Evolutionary conservation across 179 eudicot genomes (phyloP).

Genomic region (Spergularia azorica): DNA sequence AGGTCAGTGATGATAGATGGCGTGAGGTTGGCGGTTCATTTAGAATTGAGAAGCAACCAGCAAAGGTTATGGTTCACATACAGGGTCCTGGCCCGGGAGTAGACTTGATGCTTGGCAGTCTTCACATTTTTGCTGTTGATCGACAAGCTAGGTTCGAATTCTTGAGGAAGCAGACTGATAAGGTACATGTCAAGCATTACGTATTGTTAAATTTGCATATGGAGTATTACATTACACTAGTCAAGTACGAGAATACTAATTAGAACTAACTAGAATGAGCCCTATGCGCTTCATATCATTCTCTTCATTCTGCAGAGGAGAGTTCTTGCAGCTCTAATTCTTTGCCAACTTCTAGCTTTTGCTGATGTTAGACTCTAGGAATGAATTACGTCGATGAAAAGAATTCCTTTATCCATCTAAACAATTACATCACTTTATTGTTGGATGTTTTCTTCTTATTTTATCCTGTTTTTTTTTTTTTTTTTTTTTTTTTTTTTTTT

Average conservation of each 20-base stretch:
- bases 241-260: too few relatives aligned
- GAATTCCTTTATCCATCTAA: too few relatives aligned
- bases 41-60: slow-evolving; percentile 73
- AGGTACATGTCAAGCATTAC: slow-evolving; percentile 42
- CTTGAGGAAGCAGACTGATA: slow-evolving; percentile 59
- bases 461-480: background rate
- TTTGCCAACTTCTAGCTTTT: too few relatives aligned
- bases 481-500: background rate
- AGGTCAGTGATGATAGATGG: slow-evolving; percentile 61
- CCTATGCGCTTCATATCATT: too few relatives aligned
- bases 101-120: slow-evolving; percentile 77
- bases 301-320: too few relatives aligned
- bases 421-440: too few relatives aligned
- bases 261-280: too few relatives aligned
- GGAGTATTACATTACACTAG: too few relatives aligned
- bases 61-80: slow-evolving; percentile 67
- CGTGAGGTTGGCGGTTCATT: slow-evolving; percentile 88
- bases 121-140: slow-evolving; percentile 83
- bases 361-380: too few relatives aligned
- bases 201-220: too few relatives aligned
- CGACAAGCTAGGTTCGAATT: slow-evolving; percentile 60
- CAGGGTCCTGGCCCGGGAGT: slow-evolving; percentile 86
- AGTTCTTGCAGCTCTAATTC: background rate
- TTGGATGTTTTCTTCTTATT: too few relatives aligned
- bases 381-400: too few relatives aligned